Conservation (phyloP, 441 rosid genomes). For the Syzygium malaccense region DNA sequence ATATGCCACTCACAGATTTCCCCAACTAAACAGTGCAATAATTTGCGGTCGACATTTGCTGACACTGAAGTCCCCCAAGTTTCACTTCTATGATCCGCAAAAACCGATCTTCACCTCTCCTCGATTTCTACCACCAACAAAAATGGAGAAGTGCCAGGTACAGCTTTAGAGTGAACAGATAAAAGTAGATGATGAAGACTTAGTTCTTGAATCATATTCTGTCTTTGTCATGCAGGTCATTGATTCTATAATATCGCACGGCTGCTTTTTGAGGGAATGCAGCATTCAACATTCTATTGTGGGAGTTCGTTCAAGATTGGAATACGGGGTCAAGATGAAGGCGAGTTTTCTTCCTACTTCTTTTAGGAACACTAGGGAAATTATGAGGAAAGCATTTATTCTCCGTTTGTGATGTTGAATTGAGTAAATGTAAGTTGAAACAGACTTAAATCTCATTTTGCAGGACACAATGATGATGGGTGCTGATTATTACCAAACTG, state of each 20-base stretch:
- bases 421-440: background rate
- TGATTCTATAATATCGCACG: slow-evolving; percentile 10
- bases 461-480: slow-evolving; percentile 18
- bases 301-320: slow-evolving; percentile 10
- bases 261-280: slow-evolving; percentile 16
- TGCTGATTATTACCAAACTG: slow-evolving; percentile 7
- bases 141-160: slow-evolving; percentile 12
- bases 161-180: background rate
- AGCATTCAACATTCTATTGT: slow-evolving; percentile 9
- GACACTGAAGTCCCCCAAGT: slow-evolving; percentile 4
- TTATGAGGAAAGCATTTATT: background rate
- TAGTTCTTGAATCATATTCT: background rate
- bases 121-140: slow-evolving; percentile 9
- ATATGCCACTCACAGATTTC: background rate
- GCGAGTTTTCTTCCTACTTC: background rate
- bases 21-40: background rate
- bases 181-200: background rate
- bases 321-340: slow-evolving; percentile 7
- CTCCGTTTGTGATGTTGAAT: background rate
- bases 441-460: background rate
- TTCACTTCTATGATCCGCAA: slow-evolving; percentile 12
- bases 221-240: background rate
- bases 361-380: background rate
- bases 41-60: background rate
- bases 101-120: slow-evolving; percentile 16